Evolutionary conservation across 305 asterid genomes (phyloP).

Genomic region (Solanum hybrid): DNA sequence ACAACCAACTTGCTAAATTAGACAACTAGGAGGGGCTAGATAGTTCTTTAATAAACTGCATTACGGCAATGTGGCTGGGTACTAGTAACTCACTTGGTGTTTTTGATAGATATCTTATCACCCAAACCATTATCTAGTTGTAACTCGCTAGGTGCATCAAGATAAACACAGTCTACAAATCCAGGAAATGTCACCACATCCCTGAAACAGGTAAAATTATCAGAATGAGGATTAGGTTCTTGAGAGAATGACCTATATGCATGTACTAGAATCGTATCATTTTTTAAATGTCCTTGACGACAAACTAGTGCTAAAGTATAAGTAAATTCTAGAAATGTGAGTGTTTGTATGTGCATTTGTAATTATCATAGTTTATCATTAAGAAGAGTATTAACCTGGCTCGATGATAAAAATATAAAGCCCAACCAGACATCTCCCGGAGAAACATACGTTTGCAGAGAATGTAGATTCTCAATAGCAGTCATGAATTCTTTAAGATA

Average conservation of each 20-base stretch:
- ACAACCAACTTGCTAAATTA: neutral
- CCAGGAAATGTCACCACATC: slow-evolving; percentile 85
- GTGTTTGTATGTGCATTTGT: neutral
- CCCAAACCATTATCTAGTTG: slow-evolving; percentile 81
- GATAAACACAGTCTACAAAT: slow-evolving; percentile 89
- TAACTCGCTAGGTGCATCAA: slow-evolving; percentile 70
- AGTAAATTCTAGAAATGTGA: neutral
- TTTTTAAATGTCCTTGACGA: neutral
- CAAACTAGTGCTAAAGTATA: neutral
- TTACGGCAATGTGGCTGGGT: neutral
- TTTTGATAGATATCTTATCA: slow-evolving; percentile 59
- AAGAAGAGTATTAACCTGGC: neutral
- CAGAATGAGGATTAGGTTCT: neutral
- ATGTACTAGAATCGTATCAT: neutral
- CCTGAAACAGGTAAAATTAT: slow-evolving; percentile 31
- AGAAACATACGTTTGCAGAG: neutral
- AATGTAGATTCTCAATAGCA: neutral
- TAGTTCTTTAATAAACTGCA: neutral
- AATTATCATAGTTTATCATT: neutral
- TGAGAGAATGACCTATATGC: neutral
- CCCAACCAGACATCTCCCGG: neutral
- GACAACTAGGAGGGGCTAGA: neutral
- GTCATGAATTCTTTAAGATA: neutral
- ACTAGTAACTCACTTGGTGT: slow-evolving; percentile 50
- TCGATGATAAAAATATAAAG: neutral